Conservation (phyloP, 225 moss, liverwort and hornwort species). For the Physcomitrellopsis africana region DNA sequence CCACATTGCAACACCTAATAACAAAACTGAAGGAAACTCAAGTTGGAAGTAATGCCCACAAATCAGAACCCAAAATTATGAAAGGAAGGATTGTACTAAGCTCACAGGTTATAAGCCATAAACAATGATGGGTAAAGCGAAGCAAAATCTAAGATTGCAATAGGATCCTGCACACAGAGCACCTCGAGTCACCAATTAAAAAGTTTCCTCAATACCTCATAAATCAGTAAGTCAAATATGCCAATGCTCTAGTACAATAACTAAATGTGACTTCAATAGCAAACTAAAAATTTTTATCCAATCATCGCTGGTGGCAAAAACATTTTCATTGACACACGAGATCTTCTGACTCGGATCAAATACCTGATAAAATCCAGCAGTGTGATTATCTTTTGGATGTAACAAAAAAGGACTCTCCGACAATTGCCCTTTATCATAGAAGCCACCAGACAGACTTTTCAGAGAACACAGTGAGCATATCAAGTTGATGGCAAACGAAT, state of each 20-base stretch:
- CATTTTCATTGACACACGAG: constrained; percentile 16
- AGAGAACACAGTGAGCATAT: not conserved
- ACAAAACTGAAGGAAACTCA: constrained; percentile 18
- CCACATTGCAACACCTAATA: constrained; percentile 21
- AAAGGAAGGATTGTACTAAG: constrained; percentile 20
- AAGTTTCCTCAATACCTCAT: constrained; percentile 13
- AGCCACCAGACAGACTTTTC: constrained; percentile 24
- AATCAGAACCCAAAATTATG: constrained; percentile 4
- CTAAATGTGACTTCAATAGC: not conserved
- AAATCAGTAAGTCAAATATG: constrained; percentile 10
- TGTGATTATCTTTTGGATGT: constrained; percentile 62
- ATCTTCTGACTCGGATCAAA: constrained; percentile 18
- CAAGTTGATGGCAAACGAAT: not conserved
- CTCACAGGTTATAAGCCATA: constrained; percentile 70
- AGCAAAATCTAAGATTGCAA: constrained; percentile 69
- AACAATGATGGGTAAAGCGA: constrained; percentile 70
- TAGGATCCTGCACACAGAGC: constrained; percentile 55
- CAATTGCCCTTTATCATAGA: constrained; percentile 50
- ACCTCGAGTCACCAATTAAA: constrained; percentile 24
- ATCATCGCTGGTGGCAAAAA: constrained; percentile 2
- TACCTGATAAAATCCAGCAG: constrained; percentile 68
- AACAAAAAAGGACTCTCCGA: constrained; percentile 70
- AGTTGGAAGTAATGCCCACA: constrained; percentile 13
- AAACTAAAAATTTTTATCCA: constrained; percentile 11
- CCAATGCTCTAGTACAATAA: constrained; percentile 24